Evolutionary conservation across 2,329 filamentous ascomycete species (phyloP), one percentile per base, ranked within the genome.

Genomic region (Penicillium sp.): DNA sequence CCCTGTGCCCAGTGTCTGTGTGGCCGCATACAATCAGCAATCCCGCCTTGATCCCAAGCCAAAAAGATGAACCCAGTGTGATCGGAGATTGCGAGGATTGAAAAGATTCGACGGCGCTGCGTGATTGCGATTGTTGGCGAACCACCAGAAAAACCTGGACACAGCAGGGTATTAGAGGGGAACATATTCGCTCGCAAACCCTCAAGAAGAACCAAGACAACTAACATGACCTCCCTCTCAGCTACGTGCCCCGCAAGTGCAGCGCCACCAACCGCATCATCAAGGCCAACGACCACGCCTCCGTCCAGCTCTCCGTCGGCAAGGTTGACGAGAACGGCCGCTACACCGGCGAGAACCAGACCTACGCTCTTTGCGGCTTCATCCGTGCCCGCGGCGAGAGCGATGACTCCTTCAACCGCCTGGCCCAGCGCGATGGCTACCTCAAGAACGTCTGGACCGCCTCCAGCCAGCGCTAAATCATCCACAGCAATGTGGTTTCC

Each of bases 281-380:
- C 85, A 96, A 96, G 82, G 89, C 93, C 81, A 96, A 97, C 81
- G 93, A 98, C 79, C 93, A 98, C 83, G 91, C 88, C 68, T 95
- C 88, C 58, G 93, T 97, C 67, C 93, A 98, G 78, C 88, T 98
- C 76, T 88, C 85, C 67, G 80, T 98, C 72, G 91, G 85, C 76
- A 97, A 96, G 81, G 93, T 98, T 68, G 91, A 97, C 76, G 93
- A 98, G 85, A 94, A 90, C 79, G 93, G 93, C 74, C 88, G 90
- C 68, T 89, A 90, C 78, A 88, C 88, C 64, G 89, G 91, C 76
- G 93, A 96, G 80, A 95, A 90, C 84, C 87, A 96, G 77, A 84
- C 88, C 72, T 98, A 95, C 74, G 91, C 93, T 66, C 86, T 98
- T 61, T 95, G 87, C 79, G 93, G 93, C 61, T 98, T 97, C 79